Evolutionary conservation across 345 rosid genomes (phyloP), one percentile per base, ranked within the genome.

Genomic region (Toxicodendron radicans): DNA sequence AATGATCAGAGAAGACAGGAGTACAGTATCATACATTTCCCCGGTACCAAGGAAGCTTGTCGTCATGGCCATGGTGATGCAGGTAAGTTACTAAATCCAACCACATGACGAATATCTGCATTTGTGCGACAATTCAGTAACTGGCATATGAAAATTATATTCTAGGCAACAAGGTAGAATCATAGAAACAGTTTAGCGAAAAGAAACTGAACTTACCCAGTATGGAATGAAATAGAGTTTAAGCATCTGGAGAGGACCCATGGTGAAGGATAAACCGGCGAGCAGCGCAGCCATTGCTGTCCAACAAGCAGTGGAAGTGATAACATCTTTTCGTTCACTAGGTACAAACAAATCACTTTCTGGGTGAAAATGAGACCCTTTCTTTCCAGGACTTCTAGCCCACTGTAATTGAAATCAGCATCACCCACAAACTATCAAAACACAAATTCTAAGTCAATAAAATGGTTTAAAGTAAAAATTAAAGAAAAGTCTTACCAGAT

Each of bases 41-140:
- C 1, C 98, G 95, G 82, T 94, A 92, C 98, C 97, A 94, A 16
- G 97, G 98, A 67, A 94, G 91, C 75, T 89, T 94, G 67, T 81
- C 87, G 18, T 88, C 92, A 33, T 91, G 89, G 56, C 98, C 98
- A 32, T 94, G 98, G 88, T 92, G 97, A 73, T 94, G 97, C 70
- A 94, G 65, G 79, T 91, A 94, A 17, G 98, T 94, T 12, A 94
- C 97, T 6, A 86, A 67, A 75, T 94, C 98, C 83, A 94, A 80
- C 98, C 98, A 92, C 79, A 85, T 77, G 7, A 92, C 90, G 54
- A 90, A 92, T 7, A 86, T 73, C 98, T 94, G 80, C 65, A 76
- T 21, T 48, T 41, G 23, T 33, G 23, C 12, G 30, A 70, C 58
- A 53, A n/a, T 10, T 59, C 51, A 33, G 0, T 9, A 32, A 33